These are phyloP conservation scores for Colletotrichum melonis DNA, from an alignment of 2,329 filamentous ascomycete species.

Conservation along the genomic window DNA sequence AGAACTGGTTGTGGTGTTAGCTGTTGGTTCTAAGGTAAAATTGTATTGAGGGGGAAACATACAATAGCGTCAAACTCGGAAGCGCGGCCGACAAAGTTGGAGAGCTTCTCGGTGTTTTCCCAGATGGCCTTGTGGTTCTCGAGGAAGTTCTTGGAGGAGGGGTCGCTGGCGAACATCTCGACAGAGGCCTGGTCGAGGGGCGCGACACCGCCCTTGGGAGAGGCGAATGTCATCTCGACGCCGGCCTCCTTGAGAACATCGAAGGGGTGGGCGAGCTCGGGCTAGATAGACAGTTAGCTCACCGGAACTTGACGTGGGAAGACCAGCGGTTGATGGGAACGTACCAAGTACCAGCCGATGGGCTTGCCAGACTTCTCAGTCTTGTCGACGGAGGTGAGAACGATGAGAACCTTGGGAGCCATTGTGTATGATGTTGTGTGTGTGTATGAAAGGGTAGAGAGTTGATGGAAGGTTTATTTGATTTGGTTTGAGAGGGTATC, in stretches of 20 bases:
- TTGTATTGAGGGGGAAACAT: not conserved
- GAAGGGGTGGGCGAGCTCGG: slow-evolving; percentile 75
- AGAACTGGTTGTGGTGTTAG: slow-evolving; percentile 48
- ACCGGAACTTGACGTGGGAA: too few species aligned
- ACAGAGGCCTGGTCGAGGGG: slow-evolving; percentile 71
- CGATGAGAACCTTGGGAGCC: slow-evolving; percentile 72
- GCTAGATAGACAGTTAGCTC: slow-evolving; percentile 46
- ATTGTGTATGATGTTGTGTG: slow-evolving; percentile 7
- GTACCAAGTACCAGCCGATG: slow-evolving; percentile 79
- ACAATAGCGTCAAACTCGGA: slow-evolving; percentile 70
- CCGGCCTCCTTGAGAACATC: slow-evolving; percentile 63
- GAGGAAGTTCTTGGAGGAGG: slow-evolving; percentile 64
- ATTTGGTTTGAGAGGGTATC: not conserved
- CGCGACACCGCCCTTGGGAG: slow-evolving; percentile 70
- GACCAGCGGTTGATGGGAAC: slow-evolving; percentile 25
- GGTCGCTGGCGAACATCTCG: slow-evolving; percentile 64
- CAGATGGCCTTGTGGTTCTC: slow-evolving; percentile 68
- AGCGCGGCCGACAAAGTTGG: slow-evolving; percentile 65
- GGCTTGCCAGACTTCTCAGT: slow-evolving; percentile 61
- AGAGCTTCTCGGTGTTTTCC: slow-evolving; percentile 71
- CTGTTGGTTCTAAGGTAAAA: not conserved
- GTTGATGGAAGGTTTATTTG: not conserved
- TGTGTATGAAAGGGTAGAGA: not conserved
- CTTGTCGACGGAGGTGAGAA: slow-evolving; percentile 72
- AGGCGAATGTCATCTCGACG: slow-evolving; percentile 67